A percentile compares a stretch with the other conserved stretches of the same genome.
Conservation (phyloP, 805 yeast species). For the Saturnispora hagleri region DNA sequence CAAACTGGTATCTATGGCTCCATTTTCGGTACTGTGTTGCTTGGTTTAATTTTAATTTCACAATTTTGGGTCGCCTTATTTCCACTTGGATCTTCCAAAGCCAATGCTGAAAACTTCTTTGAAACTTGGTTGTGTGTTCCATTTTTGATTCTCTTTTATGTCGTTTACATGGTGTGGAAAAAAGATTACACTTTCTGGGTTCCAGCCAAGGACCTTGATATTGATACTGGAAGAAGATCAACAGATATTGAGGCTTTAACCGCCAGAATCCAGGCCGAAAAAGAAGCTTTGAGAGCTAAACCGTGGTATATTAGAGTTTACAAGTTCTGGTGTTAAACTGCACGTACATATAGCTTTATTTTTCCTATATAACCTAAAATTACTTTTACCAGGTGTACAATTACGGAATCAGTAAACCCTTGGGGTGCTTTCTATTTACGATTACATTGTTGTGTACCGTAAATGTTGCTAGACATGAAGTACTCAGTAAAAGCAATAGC, state of each 20-base stretch:
- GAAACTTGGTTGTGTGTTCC: slow-evolving; percentile 56
- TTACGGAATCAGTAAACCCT: too few relatives aligned
- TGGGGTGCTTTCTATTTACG: too few relatives aligned
- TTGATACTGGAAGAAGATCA: slow-evolving; percentile 52
- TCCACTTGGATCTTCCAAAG: slow-evolving; percentile 43
- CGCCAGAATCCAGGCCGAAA: slow-evolving; percentile 43
- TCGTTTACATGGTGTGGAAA: slow-evolving; percentile 29
- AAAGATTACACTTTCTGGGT: slow-evolving; percentile 36
- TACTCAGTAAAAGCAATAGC: too few relatives aligned
- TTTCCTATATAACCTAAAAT: neutral
- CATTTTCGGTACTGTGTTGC: slow-evolving; percentile 47
- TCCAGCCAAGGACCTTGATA: slow-evolving; percentile 41
- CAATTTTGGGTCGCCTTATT: slow-evolving; percentile 78
- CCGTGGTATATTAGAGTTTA: slow-evolving; percentile 38
- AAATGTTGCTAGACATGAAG: too few relatives aligned
- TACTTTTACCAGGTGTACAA: neutral
- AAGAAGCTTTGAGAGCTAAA: slow-evolving; percentile 32
- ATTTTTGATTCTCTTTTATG: slow-evolving; percentile 44
- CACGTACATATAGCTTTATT: neutral
- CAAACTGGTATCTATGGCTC: slow-evolving; percentile 66
- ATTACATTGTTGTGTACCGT: too few relatives aligned
- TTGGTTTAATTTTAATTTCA: slow-evolving; percentile 52
- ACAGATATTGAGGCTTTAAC: slow-evolving; percentile 41
- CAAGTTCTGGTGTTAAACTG: slow-evolving; percentile 39
- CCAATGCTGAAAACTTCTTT: slow-evolving; percentile 54